Evolutionary conservation across 2,329 filamentous ascomycete species (phyloP).

Genomic region (Verticillium zaregamsianum): DNA sequence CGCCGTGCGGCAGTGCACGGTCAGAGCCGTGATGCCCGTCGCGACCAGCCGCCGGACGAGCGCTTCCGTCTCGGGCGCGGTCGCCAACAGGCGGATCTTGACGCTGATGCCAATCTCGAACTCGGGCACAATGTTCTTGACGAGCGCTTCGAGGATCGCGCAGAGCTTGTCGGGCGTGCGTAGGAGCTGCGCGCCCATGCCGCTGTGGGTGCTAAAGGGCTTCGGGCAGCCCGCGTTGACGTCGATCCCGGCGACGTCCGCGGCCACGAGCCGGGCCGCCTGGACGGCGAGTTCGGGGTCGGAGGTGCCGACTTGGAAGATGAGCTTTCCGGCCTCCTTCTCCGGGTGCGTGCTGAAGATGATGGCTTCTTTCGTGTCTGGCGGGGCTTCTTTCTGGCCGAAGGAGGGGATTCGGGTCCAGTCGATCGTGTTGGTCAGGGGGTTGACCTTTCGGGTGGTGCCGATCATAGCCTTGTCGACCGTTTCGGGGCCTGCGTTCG

Average conservation of each 20-base stretch:
- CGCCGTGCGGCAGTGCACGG: conserved; percentile 92
- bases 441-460: conserved; percentile 72
- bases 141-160: conserved; percentile 77
- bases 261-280: conserved; percentile 78
- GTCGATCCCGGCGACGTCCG: conserved; percentile 89
- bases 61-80: conserved; percentile 67
- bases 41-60: conserved; percentile 74
- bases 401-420: conserved; percentile 76
- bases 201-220: conserved; percentile 86
- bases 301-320: conserved; percentile 91
- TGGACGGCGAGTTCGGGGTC: conserved; percentile 77
- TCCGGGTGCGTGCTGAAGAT: conserved; percentile 82
- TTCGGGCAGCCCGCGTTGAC: conserved; percentile 99
- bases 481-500: conserved; percentile 72
- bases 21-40: conserved; percentile 89
- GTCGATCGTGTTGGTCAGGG: conserved; percentile 74
- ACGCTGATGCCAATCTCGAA: conserved; percentile 93
- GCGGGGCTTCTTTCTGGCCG: conserved; percentile 52
- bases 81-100: conserved; percentile 87
- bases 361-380: conserved; percentile 57
- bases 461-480: conserved; percentile 91
- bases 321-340: conserved; percentile 68
- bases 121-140: conserved; percentile 69
- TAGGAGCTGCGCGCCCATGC: conserved; percentile 92
- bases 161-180: conserved; percentile 79